phyloP scores from a whole-genome alignment of 305 asterid genomes.

The Solanum hybrid region DNA sequence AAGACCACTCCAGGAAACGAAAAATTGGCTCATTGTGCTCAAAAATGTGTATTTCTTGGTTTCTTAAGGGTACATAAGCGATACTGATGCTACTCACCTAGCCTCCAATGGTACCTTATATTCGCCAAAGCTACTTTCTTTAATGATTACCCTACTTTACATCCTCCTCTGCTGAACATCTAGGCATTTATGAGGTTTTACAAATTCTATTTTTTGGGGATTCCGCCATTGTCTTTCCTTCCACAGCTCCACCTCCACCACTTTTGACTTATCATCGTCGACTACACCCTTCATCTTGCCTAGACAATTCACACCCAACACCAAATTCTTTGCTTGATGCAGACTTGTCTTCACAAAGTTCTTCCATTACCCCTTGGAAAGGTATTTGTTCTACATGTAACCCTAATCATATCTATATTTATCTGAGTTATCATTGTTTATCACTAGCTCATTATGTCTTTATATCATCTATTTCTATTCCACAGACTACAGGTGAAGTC shows the following conservation, averaged over 20 bases:
- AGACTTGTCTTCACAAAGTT: neutral
- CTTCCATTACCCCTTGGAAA: neutral
- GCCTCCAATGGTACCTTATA: neutral
- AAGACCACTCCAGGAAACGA: neutral
- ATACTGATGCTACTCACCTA: neutral
- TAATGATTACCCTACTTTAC: neutral
- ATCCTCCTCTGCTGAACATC: neutral
- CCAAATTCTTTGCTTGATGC: neutral
- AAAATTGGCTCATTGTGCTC: neutral
- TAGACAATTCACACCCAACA: neutral
- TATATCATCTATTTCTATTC: neutral
- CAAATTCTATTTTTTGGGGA: neutral
- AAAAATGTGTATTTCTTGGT: neutral
- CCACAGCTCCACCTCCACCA: neutral
- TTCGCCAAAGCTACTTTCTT: neutral
- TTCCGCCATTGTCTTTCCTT: neutral
- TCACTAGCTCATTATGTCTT: neutral
- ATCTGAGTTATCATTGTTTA: neutral
- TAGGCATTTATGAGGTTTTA: neutral
- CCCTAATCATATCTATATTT: neutral
- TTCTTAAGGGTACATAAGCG: neutral
- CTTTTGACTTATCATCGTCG: neutral
- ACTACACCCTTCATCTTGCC: neutral
- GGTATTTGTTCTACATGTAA: neutral
- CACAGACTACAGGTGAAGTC: neutral